Percentiles rank a stretch among this genome's conserved stretches.
Evolutionary conservation across 345 rosid genomes (phyloP).

Genomic region (Eucalyptus cladocalyx): DNA sequence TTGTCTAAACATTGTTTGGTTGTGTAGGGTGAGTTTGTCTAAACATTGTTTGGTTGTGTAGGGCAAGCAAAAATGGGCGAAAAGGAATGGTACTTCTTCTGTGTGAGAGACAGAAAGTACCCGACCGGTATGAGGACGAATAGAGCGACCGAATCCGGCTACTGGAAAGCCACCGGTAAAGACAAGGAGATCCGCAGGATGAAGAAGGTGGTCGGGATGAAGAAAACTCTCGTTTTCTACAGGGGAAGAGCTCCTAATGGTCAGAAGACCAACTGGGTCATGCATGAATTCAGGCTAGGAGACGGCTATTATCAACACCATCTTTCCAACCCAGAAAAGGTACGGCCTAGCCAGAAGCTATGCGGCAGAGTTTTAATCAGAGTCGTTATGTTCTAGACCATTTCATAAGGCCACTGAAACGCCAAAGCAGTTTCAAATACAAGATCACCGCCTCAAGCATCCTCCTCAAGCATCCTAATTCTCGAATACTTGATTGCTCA

Average conservation of each 20-base stretch:
- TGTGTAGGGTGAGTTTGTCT: conserved; percentile 17
- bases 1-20: neutral
- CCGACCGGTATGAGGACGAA: conserved; percentile 88
- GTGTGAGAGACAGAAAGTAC: conserved; percentile 80
- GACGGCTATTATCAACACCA: neutral
- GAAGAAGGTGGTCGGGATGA: conserved; percentile 83
- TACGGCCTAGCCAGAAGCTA: neutral
- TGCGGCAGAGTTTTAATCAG: neutral
- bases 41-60: neutral
- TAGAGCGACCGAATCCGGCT: conserved; percentile 86
- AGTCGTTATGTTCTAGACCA: conserved; percentile 48
- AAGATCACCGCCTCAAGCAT: neutral
- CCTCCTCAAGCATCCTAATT: neutral
- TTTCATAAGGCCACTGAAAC: neutral
- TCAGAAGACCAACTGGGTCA: conserved; percentile 72
- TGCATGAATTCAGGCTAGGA: conserved; percentile 82
- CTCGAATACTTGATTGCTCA: neutral
- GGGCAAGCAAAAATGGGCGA: conserved; percentile 96
- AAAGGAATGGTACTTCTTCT: conserved; percentile 96
- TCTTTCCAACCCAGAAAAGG: neutral
- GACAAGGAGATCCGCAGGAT: conserved; percentile 71
- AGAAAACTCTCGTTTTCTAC: conserved; percentile 90
- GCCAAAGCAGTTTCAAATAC: neutral
- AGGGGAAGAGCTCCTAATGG: conserved; percentile 90
- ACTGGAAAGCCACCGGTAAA: conserved; percentile 96